Evolutionary conservation across 140 eudicot genomes (phyloP), one percentile per base, ranked within the genome.

Genomic region (Stevia rebaudiana): DNA sequence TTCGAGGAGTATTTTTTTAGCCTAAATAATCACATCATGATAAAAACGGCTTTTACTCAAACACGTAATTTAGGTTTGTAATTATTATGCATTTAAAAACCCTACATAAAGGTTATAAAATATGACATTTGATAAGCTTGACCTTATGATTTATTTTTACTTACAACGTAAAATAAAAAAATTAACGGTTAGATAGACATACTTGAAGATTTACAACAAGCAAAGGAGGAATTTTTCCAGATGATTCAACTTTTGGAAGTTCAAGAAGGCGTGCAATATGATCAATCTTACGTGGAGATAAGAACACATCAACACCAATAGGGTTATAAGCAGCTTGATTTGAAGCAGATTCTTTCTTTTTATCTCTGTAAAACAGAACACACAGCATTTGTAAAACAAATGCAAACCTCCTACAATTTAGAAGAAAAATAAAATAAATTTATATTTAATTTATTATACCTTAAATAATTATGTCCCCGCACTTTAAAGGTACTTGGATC

Each of bases 141-240:
- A 46, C 19, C 41, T n/a, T 28, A 55, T n/a, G 62, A 53, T 15
- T 55, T 16, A 13, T 54, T 55, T 52, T 30, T 55, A 55, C 6
- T 28, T 30, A 55, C 24, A 5, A 55, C 1, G 12, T 5, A 10
- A 28, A 25, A 30, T 2, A 17, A 28, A 24, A 24, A 21, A 17
- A 63, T 16, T 1, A 71, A 23, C 0, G 42, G 57, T 37, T 39
- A 43, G 12, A 67, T n/a, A 25, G 55, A 63, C 66, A 42, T 77
- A 92, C 98, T 86, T 92, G 98, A 81, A 88, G 85, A 74, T 92
- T 92, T 63, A 92, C 95, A 18, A 92, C 92, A 68, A 92, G 98
- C 30, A 92, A 49, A 37, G 94, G 72, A 47, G 96, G 96, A 42
- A 92, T 21, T 75, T 85, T 80, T 62, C 90, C 86, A 8, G 67